Evolutionary conservation across 805 yeast genomes (phyloP).

Genomic region (Ogataea angusta): DNA sequence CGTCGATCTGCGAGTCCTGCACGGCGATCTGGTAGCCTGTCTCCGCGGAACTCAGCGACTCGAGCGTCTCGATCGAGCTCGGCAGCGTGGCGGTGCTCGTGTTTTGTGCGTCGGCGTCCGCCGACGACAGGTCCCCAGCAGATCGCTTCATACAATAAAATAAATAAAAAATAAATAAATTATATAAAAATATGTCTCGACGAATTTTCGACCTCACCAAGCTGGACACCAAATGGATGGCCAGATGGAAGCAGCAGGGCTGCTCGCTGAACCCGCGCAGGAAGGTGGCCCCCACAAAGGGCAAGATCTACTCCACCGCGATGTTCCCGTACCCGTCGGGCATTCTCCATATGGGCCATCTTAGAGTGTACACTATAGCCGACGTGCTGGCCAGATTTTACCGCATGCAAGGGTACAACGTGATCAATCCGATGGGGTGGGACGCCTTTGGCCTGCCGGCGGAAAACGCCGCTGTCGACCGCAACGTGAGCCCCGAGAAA

Average conservation of each 20-base stretch:
- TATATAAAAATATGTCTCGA: conserved; percentile 5
- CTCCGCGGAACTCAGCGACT: conserved; percentile 4
- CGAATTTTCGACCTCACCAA: conserved; percentile 24
- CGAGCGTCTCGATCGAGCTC: conserved; percentile 1
- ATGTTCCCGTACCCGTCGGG: conserved; percentile 99
- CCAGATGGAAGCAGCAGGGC: conserved; percentile 39
- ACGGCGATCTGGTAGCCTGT: conserved; percentile 14
- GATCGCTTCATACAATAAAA: conserved; percentile 8
- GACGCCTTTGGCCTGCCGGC: conserved; percentile 99
- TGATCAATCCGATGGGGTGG: conserved; percentile 98
- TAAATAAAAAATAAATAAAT: background rate
- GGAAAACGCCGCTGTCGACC: conserved; percentile 93
- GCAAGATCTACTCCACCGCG: conserved; percentile 60
- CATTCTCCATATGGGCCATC: conserved; percentile 86
- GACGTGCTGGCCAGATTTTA: conserved; percentile 80
- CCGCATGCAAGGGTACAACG: conserved; percentile 70
- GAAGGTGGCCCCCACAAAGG: conserved; percentile 12
- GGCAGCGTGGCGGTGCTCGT: background rate
- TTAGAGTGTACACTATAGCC: conserved; percentile 87
- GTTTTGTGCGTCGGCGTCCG: background rate
- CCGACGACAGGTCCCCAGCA: conserved; percentile 5
- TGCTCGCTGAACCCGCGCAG: conserved; percentile 31
- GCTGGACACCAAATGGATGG: conserved; percentile 53
- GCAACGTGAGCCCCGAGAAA: conserved; percentile 68
- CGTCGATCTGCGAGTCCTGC: conserved; percentile 24